phyloP scores from a whole-genome alignment of 2,329 filamentous ascomycete genomes.

The Aspergillus tubingensis region DNA sequence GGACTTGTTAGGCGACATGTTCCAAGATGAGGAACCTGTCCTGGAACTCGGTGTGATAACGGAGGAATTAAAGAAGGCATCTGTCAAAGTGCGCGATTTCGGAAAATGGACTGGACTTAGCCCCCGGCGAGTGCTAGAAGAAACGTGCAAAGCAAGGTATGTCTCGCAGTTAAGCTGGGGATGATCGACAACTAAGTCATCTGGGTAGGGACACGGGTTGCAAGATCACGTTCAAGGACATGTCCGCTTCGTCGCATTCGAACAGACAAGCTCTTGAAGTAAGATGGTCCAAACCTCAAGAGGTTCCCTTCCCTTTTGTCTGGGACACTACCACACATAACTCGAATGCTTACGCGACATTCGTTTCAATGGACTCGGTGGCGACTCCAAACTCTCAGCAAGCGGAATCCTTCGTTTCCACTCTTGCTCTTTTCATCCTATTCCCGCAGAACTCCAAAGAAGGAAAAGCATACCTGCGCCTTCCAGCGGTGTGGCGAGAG shows the following conservation, averaged over 20 bases:
- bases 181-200: not conserved
- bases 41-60: constrained; percentile 46
- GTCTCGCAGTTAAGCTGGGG: constrained; percentile 4
- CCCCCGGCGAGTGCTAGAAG: constrained; percentile 76
- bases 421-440: constrained; percentile 76
- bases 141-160: constrained; percentile 79
- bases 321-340: constrained; percentile 47
- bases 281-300: constrained; percentile 75
- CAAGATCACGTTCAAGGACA: constrained; percentile 65
- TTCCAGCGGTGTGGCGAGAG: constrained; percentile 81
- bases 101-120: constrained; percentile 76
- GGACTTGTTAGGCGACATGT: constrained; percentile 61
- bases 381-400: constrained; percentile 76
- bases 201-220: constrained; percentile 65
- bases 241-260: constrained; percentile 74
- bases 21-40: constrained; percentile 48
- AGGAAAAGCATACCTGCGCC: constrained; percentile 76
- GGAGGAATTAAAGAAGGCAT: constrained; percentile 24
- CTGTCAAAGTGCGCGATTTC: constrained; percentile 73
- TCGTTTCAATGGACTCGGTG: constrained; percentile 72
- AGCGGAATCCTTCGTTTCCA: constrained; percentile 84
- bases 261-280: constrained; percentile 75
- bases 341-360: constrained; percentile 52
- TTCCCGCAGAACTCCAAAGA: constrained; percentile 79
- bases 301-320: constrained; percentile 47